Evolutionary conservation across 2,329 filamentous ascomycete species (phyloP).

Genomic region (Ophiostoma himal-ulmi): DNA sequence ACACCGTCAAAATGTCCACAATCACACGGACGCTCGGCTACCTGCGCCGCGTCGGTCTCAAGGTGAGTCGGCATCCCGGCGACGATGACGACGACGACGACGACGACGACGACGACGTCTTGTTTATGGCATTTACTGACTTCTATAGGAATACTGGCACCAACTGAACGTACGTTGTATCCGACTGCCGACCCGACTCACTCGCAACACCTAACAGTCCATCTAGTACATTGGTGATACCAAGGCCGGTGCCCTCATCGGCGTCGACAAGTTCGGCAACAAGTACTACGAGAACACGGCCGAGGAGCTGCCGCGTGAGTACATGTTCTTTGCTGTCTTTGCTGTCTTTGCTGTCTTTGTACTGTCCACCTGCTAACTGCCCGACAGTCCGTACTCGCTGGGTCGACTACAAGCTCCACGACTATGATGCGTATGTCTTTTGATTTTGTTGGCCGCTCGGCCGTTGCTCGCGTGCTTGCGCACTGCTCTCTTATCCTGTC

Average conservation of each 20-base stretch:
- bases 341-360: background rate
- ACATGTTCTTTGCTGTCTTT: background rate
- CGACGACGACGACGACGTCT: background rate
- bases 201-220: background rate
- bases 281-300: constrained; percentile 95
- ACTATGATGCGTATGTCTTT: constrained; percentile 64
- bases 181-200: background rate
- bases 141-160: constrained; percentile 76
- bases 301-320: constrained; percentile 83
- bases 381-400: constrained; percentile 83
- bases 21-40: constrained; percentile 80
- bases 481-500: background rate
- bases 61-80: constrained; percentile 47
- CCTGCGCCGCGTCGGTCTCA: constrained; percentile 78
- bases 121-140: background rate
- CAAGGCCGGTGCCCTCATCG: constrained; percentile 83
- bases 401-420: constrained; percentile 91
- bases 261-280: constrained; percentile 86
- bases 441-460: no score
- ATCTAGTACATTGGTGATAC: constrained; percentile 68
- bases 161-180: constrained; percentile 84
- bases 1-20: constrained; percentile 69
- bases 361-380: constrained; percentile 5
- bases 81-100: background rate
- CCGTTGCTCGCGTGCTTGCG: background rate